phyloP scores from a whole-genome alignment of 495 filamentous ascomycete genomes.

The Aspergillus diversus region DNA sequence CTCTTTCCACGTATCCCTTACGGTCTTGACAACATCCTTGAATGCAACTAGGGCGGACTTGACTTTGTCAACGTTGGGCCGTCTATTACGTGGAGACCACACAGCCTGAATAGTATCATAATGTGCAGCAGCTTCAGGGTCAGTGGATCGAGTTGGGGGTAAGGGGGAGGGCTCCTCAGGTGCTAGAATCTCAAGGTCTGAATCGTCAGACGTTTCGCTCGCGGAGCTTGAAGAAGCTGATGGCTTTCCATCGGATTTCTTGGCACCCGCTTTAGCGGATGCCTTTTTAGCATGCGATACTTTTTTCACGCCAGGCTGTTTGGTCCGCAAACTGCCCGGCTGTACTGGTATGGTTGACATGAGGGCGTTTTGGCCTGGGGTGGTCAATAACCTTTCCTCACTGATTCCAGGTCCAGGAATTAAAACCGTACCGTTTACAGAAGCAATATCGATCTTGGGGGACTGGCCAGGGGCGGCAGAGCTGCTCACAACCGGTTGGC shows the following conservation, averaged over 20 bases:
- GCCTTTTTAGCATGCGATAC: slow-evolving; percentile 32
- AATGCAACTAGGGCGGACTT: slow-evolving; percentile 57
- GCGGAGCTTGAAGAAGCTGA: slow-evolving; percentile 46
- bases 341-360: slow-evolving; percentile 1
- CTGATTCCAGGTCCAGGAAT: no score
- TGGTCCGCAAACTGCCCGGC: slow-evolving; percentile 16
- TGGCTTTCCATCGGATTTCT: slow-evolving; percentile 38
- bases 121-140: slow-evolving; percentile 56
- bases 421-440: slow-evolving; percentile 23
- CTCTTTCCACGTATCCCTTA: slow-evolving; percentile 66
- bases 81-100: slow-evolving; percentile 61
- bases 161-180: slow-evolving; percentile 56
- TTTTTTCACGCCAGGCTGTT: slow-evolving; percentile 22
- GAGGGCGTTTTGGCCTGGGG: slow-evolving; percentile 15
- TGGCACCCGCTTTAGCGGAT: slow-evolving; percentile 24
- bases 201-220: slow-evolving; percentile 53
- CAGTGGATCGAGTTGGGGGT: slow-evolving; percentile 53
- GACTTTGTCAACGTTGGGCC: slow-evolving; percentile 49
- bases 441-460: slow-evolving; percentile 2
- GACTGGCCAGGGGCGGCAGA: slow-evolving; percentile 6
- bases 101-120: slow-evolving; percentile 69
- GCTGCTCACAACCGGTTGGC: slow-evolving; percentile 15
- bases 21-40: slow-evolving; percentile 63
- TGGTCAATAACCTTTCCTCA: slow-evolving; percentile 6
- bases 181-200: slow-evolving; percentile 48